A percentile compares a stretch with the other conserved stretches of the same genome.
Evolutionary conservation across 257 asterid species (phyloP).

Genomic region (Galeopsis tetrahit): DNA sequence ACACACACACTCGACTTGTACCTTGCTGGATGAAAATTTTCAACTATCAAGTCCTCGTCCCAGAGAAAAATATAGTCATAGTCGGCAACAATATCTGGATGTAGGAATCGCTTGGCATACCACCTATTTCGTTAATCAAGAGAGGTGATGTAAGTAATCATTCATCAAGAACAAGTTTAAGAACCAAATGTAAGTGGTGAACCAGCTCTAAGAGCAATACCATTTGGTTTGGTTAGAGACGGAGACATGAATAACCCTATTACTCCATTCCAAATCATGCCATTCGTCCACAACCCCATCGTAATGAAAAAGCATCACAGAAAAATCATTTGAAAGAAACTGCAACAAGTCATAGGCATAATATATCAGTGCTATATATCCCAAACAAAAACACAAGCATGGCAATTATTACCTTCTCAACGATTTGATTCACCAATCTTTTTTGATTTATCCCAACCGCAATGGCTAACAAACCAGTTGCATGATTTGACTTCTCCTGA

Average conservation of each 20-base stretch:
- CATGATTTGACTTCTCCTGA: conserved; percentile 50
- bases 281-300: conserved; percentile 85
- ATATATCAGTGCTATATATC: neutral
- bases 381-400: neutral
- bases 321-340: conserved; percentile 66
- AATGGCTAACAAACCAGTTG: conserved; percentile 68
- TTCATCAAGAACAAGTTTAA: neutral
- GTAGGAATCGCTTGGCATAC: conserved; percentile 94
- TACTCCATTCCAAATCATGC: conserved; percentile 74
- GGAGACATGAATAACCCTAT: conserved; percentile 67
- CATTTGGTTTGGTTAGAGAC: conserved; percentile 86
- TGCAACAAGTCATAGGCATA: conserved; percentile 36
- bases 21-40: conserved; percentile 81
- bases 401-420: conserved; percentile 59
- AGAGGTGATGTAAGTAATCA: neutral
- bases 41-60: conserved; percentile 95
- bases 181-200: neutral
- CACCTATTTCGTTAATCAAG: conserved; percentile 58
- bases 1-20: conserved; percentile 32
- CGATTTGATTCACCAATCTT: conserved; percentile 60
- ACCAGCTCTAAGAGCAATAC: conserved; percentile 37
- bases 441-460: conserved; percentile 90
- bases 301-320: conserved; percentile 89
- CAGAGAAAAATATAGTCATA: conserved; percentile 85
- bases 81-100: conserved; percentile 84